Conservation (phyloP, 257 asterid species). For the Leptodermis oblonga region DNA sequence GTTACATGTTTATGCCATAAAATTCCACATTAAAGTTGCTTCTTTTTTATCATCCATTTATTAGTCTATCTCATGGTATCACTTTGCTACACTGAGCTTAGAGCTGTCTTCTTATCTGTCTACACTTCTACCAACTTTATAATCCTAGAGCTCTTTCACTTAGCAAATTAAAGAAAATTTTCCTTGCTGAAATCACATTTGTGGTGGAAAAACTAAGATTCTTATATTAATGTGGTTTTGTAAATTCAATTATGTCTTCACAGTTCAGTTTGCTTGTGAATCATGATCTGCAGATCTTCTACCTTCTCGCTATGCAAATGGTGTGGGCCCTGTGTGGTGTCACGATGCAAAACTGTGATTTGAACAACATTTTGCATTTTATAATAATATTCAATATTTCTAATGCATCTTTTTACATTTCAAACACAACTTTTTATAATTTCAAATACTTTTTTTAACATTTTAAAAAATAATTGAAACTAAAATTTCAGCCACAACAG, state of each 20-base stretch:
- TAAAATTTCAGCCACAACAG: too few species aligned
- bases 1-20: too few species aligned
- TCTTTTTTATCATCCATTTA: not conserved
- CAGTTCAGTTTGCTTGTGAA: not conserved
- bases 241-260: not conserved
- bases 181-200: not conserved
- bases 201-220: not conserved
- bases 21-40: not conserved
- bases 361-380: too few species aligned
- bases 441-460: too few species aligned
- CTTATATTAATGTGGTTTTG: not conserved
- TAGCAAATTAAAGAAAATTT: not conserved
- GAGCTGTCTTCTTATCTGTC: not conserved
- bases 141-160: not conserved
- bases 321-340: too few species aligned
- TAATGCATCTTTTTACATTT: too few species aligned
- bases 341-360: too few species aligned
- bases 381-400: too few species aligned
- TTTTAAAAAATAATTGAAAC: too few species aligned
- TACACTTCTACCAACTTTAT: not conserved
- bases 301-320: not conserved
- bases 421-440: too few species aligned
- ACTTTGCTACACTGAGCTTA: not conserved
- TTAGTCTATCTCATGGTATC: not conserved
- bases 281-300: not conserved